Base-by-base conservation (phyloP, 257 asterid species). In the Petrea volubilis region DNA sequence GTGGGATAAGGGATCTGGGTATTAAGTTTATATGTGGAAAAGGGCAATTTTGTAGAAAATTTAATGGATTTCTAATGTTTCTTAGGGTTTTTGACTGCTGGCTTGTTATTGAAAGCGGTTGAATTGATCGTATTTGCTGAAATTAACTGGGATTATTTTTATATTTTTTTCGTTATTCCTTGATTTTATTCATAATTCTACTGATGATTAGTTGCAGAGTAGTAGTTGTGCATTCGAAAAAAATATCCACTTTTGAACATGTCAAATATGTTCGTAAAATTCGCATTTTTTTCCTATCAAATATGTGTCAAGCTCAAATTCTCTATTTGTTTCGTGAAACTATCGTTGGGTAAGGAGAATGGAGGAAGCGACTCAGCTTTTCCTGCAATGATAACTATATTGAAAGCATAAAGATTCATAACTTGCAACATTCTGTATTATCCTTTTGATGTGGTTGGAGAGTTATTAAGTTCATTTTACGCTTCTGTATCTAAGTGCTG, bases 1-100 rank as follows among this genome's bases (percentile, higher is more conserved):
- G 57, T 65, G 77, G 4, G 74, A 11, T 50, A 44, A 34, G 67
- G 60, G 65, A 59, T 59, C 68, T 65, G 71, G 71, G 55, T 60
- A 25, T 46, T 3, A 0, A 36, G 14, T 8, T 27, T 60, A 7
- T 69, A n/a, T 28, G 62, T 31, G 13, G 62, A 25, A 17, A 47
- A 1, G 27, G 12, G 25, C 10, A 1, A 11, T 70, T 63, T 17
- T 31, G 7, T 9, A 1, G 2, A 3, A 33, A 7, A 20, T 10
- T 25, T 10, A 38, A 13, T 59, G 60, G 59, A 53, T n/a, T 41
- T 66, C 55, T 33, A n/a, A 1, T 29, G 53, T 17, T 34, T 40
- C 12, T 25, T 25, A 56, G 14, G 71, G 14, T 53, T 31, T 13
- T 49, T 11, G 24, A 31, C 10, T 55, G 59, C 24, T 52, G 3